Evolutionary conservation across 257 asterid species (phyloP).

Genomic region (Ehretia macrophylla): DNA sequence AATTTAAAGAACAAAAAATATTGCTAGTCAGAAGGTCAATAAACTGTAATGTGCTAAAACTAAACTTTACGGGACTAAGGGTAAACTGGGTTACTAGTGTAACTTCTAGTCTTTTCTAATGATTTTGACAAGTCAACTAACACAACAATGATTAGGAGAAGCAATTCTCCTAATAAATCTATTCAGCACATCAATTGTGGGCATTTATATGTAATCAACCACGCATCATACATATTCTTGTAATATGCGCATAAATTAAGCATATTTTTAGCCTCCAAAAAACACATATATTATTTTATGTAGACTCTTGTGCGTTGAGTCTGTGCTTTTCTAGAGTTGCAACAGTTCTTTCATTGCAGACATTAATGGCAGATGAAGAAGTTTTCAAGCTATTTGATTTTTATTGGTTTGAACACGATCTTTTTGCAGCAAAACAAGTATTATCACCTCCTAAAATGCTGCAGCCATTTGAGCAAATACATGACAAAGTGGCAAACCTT

Average conservation of each 20-base stretch:
- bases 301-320: not conserved
- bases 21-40: too few relatives aligned
- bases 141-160: constrained; percentile 15
- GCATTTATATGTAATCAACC: constrained; percentile 11
- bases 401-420: constrained; percentile 42
- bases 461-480: constrained; percentile 6
- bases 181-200: not conserved
- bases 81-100: not conserved
- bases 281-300: not conserved
- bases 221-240: constrained; percentile 15
- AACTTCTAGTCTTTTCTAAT: not conserved
- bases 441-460: not conserved
- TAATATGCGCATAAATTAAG: constrained; percentile 8
- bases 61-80: not conserved
- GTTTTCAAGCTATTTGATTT: constrained; percentile 55
- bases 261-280: not conserved
- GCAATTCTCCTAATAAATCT: not conserved
- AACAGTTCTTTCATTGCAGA: constrained; percentile 1
- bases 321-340: not conserved
- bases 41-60: not conserved
- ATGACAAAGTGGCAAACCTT: constrained; percentile 4
- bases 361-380: constrained; percentile 49
- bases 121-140: not conserved
- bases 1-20: too few relatives aligned
- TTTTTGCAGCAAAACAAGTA: constrained; percentile 13